phyloP scores from a whole-genome alignment of 2,329 filamentous ascomycete genomes.

The Clarireedia hainanense region DNA sequence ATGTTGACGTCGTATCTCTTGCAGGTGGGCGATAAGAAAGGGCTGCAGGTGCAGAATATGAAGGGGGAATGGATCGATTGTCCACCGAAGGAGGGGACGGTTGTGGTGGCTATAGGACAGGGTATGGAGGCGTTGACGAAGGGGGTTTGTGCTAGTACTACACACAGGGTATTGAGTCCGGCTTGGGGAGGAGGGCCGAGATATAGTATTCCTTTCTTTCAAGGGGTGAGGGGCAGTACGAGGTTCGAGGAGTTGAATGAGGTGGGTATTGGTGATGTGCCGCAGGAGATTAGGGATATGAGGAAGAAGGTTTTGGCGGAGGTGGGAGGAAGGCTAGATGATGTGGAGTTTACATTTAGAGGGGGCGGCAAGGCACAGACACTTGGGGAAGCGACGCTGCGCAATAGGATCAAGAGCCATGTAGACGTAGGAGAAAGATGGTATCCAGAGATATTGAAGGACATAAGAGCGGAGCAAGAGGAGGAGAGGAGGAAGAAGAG shows the following conservation, averaged over 20 bases:
- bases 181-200: conserved; percentile 60
- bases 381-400: conserved; percentile 74
- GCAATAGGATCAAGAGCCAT: conserved; percentile 81
- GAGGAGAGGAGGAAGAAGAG: conserved; percentile 27
- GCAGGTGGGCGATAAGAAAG: conserved; percentile 67
- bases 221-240: conserved; percentile 73
- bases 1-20: conserved; percentile 78
- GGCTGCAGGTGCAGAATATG: conserved; percentile 78
- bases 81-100: conserved; percentile 64
- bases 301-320: conserved; percentile 48
- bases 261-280: conserved; percentile 40
- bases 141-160: conserved; percentile 75
- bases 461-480: conserved; percentile 52
- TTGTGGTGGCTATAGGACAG: conserved; percentile 83
- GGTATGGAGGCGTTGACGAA: conserved; percentile 78
- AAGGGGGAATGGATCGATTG: conserved; percentile 75
- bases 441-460: conserved; percentile 52
- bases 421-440: conserved; percentile 79
- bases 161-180: conserved; percentile 75
- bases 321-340: conserved; percentile 53
- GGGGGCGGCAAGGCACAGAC: conserved; percentile 51
- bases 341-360: conserved; percentile 84
- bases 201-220: conserved; percentile 81
- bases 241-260: conserved; percentile 57
- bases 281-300: conserved; percentile 54